phyloP scores from a whole-genome alignment of 805 yeast species.

The Suhomyces emberorum region DNA sequence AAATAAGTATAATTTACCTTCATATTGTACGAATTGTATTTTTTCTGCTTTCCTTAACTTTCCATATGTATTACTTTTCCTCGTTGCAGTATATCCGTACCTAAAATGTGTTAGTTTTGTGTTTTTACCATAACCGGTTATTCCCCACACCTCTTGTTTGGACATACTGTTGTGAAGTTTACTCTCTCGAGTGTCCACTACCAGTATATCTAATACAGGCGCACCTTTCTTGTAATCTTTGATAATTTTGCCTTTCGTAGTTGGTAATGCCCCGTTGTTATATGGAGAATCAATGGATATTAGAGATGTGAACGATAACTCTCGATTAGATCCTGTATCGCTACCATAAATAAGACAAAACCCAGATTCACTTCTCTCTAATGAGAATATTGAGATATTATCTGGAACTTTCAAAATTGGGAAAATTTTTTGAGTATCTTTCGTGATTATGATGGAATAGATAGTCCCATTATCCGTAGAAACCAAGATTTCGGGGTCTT shows the following conservation, averaged over 20 bases:
- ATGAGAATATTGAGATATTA: conserved; percentile 30
- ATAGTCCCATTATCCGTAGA: conserved; percentile 35
- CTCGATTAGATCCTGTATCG: conserved; percentile 38
- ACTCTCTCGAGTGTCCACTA: conserved; percentile 26
- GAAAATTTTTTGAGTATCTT: conserved; percentile 9
- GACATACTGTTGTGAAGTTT: conserved; percentile 15
- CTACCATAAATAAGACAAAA: conserved; percentile 37
- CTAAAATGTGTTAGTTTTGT: conserved; percentile 32
- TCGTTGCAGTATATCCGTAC: conserved; percentile 27
- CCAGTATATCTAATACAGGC: conserved; percentile 41
- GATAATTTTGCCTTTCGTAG: conserved; percentile 21
- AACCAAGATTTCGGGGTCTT: conserved; percentile 26
- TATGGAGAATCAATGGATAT: conserved; percentile 11
- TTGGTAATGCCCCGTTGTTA: conserved; percentile 13
- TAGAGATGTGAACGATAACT: conserved; percentile 26
- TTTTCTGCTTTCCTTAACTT: conserved; percentile 28
- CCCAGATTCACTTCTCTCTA: conserved; percentile 18
- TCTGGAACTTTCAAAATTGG: conserved; percentile 38
- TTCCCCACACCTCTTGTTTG: conserved; percentile 43
- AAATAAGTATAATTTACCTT: conserved; percentile 22
- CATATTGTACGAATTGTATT: conserved; percentile 15
- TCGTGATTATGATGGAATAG: conserved; percentile 25
- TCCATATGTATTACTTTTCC: conserved; percentile 25
- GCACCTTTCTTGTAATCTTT: conserved; percentile 45
- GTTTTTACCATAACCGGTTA: conserved; percentile 35